Evolutionary conservation across 2,329 filamentous ascomycete species (phyloP).

Genomic region (Stagonosporopsis tanaceti): DNA sequence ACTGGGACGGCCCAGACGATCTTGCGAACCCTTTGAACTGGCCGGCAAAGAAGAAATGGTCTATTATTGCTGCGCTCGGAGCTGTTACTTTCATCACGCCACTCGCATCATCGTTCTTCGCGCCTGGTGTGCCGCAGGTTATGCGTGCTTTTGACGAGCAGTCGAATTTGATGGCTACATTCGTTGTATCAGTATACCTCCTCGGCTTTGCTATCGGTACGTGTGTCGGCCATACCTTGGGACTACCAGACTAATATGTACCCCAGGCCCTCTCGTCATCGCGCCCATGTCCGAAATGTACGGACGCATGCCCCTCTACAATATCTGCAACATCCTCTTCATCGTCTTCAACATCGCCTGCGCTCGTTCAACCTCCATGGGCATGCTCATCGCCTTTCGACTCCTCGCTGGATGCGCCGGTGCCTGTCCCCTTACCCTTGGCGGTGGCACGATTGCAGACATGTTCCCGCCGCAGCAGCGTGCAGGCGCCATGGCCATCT

Average conservation of each 20-base stretch:
- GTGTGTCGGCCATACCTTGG: background rate
- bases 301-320: slow-evolving; percentile 43
- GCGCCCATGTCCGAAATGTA: slow-evolving; percentile 50
- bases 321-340: slow-evolving; percentile 58
- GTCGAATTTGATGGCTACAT: slow-evolving; percentile 43
- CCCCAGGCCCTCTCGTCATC: slow-evolving; percentile 45
- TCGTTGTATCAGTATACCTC: slow-evolving; percentile 51
- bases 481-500: slow-evolving; percentile 49
- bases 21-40: slow-evolving; percentile 52
- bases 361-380: slow-evolving; percentile 42
- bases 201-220: slow-evolving; percentile 47
- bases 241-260: background rate
- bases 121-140: slow-evolving; percentile 67
- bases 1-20: slow-evolving; percentile 49
- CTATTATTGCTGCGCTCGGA: slow-evolving; percentile 44
- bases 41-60: slow-evolving; percentile 48
- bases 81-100: slow-evolving; percentile 50
- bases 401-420: slow-evolving; percentile 48
- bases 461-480: slow-evolving; percentile 45
- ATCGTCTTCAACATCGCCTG: slow-evolving; percentile 59
- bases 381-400: slow-evolving; percentile 51
- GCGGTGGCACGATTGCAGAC: slow-evolving; percentile 48
- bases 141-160: slow-evolving; percentile 43
- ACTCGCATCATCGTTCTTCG: slow-evolving; percentile 54
- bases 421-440: slow-evolving; percentile 44